phyloP scores from a whole-genome alignment of 495 filamentous ascomycete species.

The Penicillium ochrochloron region DNA sequence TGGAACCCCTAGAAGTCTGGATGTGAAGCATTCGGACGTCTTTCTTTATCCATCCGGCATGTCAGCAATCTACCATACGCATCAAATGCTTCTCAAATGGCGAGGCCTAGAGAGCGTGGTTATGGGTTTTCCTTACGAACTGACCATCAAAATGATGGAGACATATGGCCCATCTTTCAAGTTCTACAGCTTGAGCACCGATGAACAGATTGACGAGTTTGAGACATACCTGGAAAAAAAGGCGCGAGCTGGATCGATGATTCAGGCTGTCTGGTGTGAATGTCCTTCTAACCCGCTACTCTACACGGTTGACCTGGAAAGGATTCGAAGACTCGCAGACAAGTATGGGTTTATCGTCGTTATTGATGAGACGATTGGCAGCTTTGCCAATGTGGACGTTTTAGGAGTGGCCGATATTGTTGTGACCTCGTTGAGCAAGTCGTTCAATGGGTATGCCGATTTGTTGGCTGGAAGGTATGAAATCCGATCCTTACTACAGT shows the following conservation, averaged over 20 bases:
- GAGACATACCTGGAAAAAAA: constrained; percentile 27
- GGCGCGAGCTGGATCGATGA: constrained; percentile 23
- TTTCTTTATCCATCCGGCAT: constrained; percentile 53
- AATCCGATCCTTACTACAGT: background rate
- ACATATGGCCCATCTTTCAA: constrained; percentile 35
- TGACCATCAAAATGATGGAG: constrained; percentile 36
- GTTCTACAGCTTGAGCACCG: constrained; percentile 31
- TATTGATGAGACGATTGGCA: constrained; percentile 55
- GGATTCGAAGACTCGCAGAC: constrained; percentile 44
- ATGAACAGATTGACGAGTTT: constrained; percentile 41
- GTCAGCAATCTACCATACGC: constrained; percentile 42
- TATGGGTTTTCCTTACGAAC: constrained; percentile 36
- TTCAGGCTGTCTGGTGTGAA: constrained; percentile 38
- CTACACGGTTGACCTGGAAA: constrained; percentile 44
- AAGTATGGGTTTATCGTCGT: constrained; percentile 51
- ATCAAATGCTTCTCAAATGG: constrained; percentile 13
- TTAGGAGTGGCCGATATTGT: constrained; percentile 33
- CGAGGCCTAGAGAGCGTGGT: constrained; percentile 20
- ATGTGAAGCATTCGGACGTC: constrained; percentile 36
- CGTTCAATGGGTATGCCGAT: constrained; percentile 34
- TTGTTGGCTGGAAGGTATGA: constrained; percentile 36
- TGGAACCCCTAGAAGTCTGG: background rate
- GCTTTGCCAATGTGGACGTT: constrained; percentile 53
- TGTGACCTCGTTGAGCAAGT: constrained; percentile 39
- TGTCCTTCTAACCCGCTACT: constrained; percentile 51